Conservation (phyloP, 371 early-diverging fungal genomes). For the Haplosporangium sp. region DNA sequence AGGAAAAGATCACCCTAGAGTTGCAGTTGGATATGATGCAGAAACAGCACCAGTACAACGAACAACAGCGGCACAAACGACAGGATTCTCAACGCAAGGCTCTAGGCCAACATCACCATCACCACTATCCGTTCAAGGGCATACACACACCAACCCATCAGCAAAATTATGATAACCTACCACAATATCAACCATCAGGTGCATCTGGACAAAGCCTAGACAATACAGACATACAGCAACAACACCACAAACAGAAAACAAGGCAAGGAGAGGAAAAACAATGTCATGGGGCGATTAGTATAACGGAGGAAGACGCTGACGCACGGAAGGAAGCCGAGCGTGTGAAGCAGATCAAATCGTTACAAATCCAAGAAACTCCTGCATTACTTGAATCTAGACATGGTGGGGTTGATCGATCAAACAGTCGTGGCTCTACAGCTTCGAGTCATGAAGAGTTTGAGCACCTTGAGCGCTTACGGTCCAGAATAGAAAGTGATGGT, state of each 20-base stretch:
- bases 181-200: too few relatives aligned
- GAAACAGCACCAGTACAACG: slow-evolving; percentile 27
- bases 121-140: not conserved
- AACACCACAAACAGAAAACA: too few relatives aligned
- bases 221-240: too few relatives aligned
- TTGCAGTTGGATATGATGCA: slow-evolving; percentile 34
- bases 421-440: slow-evolving; percentile 1
- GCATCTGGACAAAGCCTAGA: too few relatives aligned
- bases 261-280: too few relatives aligned
- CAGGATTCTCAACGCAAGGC: slow-evolving; percentile 16
- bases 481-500: not conserved
- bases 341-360: slow-evolving; percentile 6
- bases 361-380: slow-evolving; percentile 15
- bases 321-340: slow-evolving; percentile 4
- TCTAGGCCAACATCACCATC: slow-evolving; percentile 4
- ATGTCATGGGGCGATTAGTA: too few relatives aligned
- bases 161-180: too few relatives aligned
- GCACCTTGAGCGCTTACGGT: slow-evolving; percentile 14
- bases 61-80: slow-evolving; percentile 29
- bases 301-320: not conserved
- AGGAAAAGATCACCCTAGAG: slow-evolving; percentile 40
- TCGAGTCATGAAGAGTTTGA: slow-evolving; percentile 5
- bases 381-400: slow-evolving; percentile 29
- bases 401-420: not conserved
- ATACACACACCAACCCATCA: too few relatives aligned